Evolutionary conservation across 192 early-diverging fungal genomes (phyloP).

Genomic region (Cetraspora pellucida): DNA sequence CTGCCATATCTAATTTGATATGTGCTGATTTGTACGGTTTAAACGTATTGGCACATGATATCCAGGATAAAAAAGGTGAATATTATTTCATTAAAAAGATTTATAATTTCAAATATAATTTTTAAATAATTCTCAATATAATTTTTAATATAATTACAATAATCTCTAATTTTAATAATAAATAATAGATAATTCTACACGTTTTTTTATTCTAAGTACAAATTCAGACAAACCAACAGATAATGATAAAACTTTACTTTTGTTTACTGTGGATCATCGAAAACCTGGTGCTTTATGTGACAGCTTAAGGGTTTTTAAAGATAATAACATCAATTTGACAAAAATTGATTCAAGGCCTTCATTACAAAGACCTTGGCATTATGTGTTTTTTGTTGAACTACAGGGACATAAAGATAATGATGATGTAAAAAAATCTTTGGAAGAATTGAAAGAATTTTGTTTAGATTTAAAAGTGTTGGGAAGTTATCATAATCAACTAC

Average conservation of each 20-base stretch:
- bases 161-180: not conserved
- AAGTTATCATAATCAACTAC: slow-evolving; percentile 72
- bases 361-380: slow-evolving; percentile 82
- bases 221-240: slow-evolving; percentile 65
- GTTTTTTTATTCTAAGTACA: slow-evolving; percentile 88
- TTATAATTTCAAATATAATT: not conserved
- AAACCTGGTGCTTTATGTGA: slow-evolving; percentile 86
- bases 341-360: slow-evolving; percentile 92
- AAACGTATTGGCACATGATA: slow-evolving; percentile 72
- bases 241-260: slow-evolving; percentile 78
- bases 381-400: slow-evolving; percentile 92
- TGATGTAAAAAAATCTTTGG: slow-evolving; percentile 65
- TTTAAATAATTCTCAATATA: too few relatives aligned
- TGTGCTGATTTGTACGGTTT: slow-evolving; percentile 82
- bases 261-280: slow-evolving; percentile 91
- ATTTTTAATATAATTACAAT: not conserved
- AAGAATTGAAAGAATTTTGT: slow-evolving; percentile 71
- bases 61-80: slow-evolving; percentile 75
- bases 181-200: slow-evolving; percentile 84
- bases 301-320: slow-evolving; percentile 81
- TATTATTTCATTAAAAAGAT: not conserved
- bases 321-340: slow-evolving; percentile 79
- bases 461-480: slow-evolving; percentile 79
- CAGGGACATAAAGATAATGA: slow-evolving; percentile 76
- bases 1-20: slow-evolving; percentile 78